Evolutionary conservation across 1,139 yeast species (phyloP).

Genomic region (Debaryomyces sp.): DNA sequence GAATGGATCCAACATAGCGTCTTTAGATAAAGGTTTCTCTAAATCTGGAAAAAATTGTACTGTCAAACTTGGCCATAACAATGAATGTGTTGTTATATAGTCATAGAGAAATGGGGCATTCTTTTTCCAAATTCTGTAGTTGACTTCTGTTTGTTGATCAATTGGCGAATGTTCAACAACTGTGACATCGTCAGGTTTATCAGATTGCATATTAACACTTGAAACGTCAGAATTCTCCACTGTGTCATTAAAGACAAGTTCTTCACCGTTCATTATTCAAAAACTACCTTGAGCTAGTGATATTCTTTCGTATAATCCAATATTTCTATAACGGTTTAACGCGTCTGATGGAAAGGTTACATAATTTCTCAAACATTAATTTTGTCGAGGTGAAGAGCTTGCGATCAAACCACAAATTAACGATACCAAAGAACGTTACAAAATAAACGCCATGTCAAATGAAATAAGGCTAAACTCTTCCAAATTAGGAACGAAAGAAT

Average conservation of each 20-base stretch:
- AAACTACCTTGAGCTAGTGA: background rate
- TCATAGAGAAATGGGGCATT: constrained; percentile 56
- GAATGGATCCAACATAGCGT: background rate
- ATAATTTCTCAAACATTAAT: constrained; percentile 7
- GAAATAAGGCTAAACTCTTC: constrained; percentile 67
- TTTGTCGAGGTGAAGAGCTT: background rate
- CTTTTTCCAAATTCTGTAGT: constrained; percentile 57
- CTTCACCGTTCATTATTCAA: background rate
- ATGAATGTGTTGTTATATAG: constrained; percentile 49
- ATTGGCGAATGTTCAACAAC: constrained; percentile 17
- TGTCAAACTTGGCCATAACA: constrained; percentile 58
- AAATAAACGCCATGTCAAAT: constrained; percentile 32
- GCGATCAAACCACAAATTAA: background rate
- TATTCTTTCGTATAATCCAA: background rate
- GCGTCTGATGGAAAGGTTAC: constrained; percentile 5
- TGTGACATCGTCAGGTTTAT: constrained; percentile 8
- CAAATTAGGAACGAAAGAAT: constrained; percentile 75
- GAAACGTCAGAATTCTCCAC: background rate
- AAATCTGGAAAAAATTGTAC: constrained; percentile 59
- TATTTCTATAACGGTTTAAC: background rate
- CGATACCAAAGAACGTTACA: background rate
- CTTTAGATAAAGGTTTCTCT: constrained; percentile 20
- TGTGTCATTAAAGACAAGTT: background rate
- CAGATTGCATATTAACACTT: background rate
- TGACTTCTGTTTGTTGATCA: constrained; percentile 30